phyloP scores from a whole-genome alignment of 148 eudicot species.

The Rhododendron ferrugineum region DNA sequence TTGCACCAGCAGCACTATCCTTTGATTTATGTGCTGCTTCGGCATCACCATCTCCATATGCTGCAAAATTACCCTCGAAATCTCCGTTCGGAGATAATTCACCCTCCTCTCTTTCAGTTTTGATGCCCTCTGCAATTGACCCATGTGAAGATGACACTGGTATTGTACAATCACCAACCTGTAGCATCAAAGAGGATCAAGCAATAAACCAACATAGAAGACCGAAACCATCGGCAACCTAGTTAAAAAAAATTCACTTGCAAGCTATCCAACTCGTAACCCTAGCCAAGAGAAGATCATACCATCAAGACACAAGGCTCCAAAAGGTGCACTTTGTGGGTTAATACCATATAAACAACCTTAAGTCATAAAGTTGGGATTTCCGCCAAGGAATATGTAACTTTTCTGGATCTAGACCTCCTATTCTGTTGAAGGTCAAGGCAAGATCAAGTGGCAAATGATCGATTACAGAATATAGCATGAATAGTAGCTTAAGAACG shows the following conservation, averaged over 20 bases:
- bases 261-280: neutral
- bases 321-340: neutral
- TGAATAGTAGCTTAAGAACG: neutral
- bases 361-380: neutral
- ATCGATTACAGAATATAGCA: neutral
- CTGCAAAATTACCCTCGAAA: slow-evolving; percentile 52
- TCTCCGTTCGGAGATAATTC: slow-evolving; percentile 73
- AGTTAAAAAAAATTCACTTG: neutral
- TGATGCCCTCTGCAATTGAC: slow-evolving; percentile 27
- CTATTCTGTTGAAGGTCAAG: neutral
- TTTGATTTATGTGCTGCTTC: slow-evolving; percentile 30
- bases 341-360: neutral
- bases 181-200: slow-evolving; percentile 16
- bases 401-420: neutral
- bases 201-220: neutral
- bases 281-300: neutral
- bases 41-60: slow-evolving; percentile 30
- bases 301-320: neutral
- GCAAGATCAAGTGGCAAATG: neutral
- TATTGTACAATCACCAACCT: slow-evolving; percentile 46
- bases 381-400: neutral
- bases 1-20: slow-evolving; percentile 21
- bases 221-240: neutral
- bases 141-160: slow-evolving; percentile 33
- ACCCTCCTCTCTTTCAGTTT: slow-evolving; percentile 79